These are phyloP conservation scores for Aegilops longissima DNA, from an alignment of 176 grass and related monocot genomes.

Conservation along the genomic window DNA sequence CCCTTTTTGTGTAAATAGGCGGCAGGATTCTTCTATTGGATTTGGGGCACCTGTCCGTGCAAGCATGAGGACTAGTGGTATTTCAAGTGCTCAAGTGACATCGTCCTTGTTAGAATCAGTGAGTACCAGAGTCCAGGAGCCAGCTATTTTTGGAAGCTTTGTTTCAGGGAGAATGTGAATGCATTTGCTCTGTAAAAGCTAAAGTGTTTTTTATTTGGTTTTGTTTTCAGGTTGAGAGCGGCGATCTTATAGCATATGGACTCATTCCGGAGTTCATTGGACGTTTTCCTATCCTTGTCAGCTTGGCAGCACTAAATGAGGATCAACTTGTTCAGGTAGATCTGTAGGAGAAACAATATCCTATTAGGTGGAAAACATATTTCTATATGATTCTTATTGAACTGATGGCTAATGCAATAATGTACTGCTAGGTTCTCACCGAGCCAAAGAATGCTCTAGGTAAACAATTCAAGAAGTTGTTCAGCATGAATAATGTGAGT, in stretches of 20 bases:
- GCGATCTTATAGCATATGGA: conserved; percentile 95
- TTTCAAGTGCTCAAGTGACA: conserved; percentile 84
- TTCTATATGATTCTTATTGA: background rate
- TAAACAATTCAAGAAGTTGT: conserved; percentile 97
- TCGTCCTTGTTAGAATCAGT: conserved; percentile 94
- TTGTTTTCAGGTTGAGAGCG: conserved; percentile 85
- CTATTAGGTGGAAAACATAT: background rate
- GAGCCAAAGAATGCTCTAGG: conserved; percentile 94
- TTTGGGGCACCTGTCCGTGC: conserved; percentile 89
- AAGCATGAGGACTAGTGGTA: conserved; percentile 73
- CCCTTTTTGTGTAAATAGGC: conserved; percentile 25
- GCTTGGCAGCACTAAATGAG: conserved; percentile 79
- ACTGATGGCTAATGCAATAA: conserved; percentile 22
- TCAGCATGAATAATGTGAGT: conserved; percentile 98
- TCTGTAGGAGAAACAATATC: background rate
- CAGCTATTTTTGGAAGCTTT: conserved; percentile 12
- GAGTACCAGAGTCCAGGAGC: conserved; percentile 17
- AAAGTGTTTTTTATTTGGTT: background rate
- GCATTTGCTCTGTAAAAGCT: conserved; percentile 18
- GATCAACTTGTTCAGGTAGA: conserved; percentile 92
- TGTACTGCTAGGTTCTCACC: conserved; percentile 62
- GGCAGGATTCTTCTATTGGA: conserved; percentile 96
- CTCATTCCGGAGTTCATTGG: conserved; percentile 99
- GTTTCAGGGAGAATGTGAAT: background rate
- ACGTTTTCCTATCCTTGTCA: conserved; percentile 93